A percentile compares a stretch with the other conserved stretches of the same genome.
phyloP scores from a whole-genome alignment of 202 grass and related monocot species.

The Saccharum hybrid region DNA sequence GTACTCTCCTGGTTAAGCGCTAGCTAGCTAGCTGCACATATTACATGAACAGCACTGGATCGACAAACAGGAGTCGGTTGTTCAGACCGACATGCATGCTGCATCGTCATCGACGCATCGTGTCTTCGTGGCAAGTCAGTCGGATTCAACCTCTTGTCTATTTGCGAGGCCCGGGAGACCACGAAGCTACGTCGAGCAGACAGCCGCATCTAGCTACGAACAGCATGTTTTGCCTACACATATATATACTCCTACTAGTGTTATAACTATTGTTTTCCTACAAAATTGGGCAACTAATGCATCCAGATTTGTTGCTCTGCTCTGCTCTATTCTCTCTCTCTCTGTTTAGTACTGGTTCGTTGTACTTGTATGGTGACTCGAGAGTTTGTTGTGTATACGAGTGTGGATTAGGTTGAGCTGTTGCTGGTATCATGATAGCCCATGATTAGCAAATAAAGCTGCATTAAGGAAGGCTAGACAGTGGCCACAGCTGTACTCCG shows the following conservation, averaged over 20 bases:
- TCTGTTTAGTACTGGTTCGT: too few species aligned
- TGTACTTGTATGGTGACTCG: constrained; percentile 7
- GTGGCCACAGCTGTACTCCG: constrained; percentile 15
- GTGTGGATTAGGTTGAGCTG: constrained; percentile 40
- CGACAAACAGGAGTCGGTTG: too few species aligned
- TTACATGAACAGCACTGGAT: too few species aligned
- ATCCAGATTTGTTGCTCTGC: too few species aligned
- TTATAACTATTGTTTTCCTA: too few species aligned
- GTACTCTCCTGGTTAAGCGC: too few species aligned
- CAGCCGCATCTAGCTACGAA: background rate
- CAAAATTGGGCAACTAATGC: too few species aligned
- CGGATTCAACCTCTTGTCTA: background rate
- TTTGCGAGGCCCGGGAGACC: background rate
- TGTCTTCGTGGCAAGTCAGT: background rate
- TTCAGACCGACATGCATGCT: background rate
- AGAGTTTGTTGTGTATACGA: constrained; percentile 14
- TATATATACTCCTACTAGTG: background rate
- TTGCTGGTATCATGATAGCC: background rate
- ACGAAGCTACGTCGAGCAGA: background rate
- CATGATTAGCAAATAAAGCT: background rate
- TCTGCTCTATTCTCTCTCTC: too few species aligned
- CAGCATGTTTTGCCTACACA: background rate
- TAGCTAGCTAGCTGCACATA: too few species aligned
- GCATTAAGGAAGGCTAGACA: constrained; percentile 1
- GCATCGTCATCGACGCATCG: background rate